phyloP scores from a whole-genome alignment of 2,329 filamentous ascomycete genomes.

The Cladobotryum mycophilum region DNA sequence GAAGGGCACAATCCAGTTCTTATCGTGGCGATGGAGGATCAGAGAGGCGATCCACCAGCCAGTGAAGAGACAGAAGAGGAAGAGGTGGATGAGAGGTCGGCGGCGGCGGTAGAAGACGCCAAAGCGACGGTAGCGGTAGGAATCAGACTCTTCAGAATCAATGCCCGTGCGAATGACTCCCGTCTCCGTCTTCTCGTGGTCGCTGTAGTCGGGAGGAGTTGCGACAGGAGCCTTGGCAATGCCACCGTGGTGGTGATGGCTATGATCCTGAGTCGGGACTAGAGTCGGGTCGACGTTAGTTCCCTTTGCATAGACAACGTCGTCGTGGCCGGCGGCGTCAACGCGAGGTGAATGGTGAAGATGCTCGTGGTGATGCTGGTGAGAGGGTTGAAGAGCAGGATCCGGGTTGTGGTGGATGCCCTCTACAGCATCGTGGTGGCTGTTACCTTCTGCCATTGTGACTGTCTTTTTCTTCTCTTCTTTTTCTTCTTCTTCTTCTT shows the following conservation, averaged over 20 bases:
- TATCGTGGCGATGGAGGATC: conserved; percentile 63
- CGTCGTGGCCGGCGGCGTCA: conserved; percentile 27
- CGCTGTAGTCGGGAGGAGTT: conserved; percentile 33
- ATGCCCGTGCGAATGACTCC: conserved; percentile 25
- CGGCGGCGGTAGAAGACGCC: conserved; percentile 38
- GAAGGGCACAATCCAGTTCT: conserved; percentile 80
- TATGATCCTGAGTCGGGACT: conserved; percentile 27
- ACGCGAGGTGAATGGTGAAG: conserved; percentile 34
- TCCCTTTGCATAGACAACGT: conserved; percentile 42
- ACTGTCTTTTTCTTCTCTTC: too few relatives aligned
- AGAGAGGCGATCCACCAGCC: conserved; percentile 74
- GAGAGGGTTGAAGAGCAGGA: conserved; percentile 29
- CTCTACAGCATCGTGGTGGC: conserved; percentile 3
- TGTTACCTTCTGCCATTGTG: too few relatives aligned
- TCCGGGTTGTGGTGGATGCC: conserved; percentile 23
- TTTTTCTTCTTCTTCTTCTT: too few relatives aligned
- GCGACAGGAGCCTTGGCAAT: conserved; percentile 19
- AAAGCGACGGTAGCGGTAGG: conserved; percentile 16
- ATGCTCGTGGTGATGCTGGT: conserved; percentile 40
- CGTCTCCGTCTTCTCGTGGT: conserved; percentile 32
- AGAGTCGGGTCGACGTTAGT: conserved; percentile 29
- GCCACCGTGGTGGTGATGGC: conserved; percentile 28
- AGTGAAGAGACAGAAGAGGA: conserved; percentile 39
- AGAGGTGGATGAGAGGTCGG: conserved; percentile 40
- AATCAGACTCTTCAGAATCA: conserved; percentile 18